Evolutionary conservation across 441 rosid species (phyloP), one percentile per base, ranked within the genome.

Genomic region (Codiaeum variegatum): DNA sequence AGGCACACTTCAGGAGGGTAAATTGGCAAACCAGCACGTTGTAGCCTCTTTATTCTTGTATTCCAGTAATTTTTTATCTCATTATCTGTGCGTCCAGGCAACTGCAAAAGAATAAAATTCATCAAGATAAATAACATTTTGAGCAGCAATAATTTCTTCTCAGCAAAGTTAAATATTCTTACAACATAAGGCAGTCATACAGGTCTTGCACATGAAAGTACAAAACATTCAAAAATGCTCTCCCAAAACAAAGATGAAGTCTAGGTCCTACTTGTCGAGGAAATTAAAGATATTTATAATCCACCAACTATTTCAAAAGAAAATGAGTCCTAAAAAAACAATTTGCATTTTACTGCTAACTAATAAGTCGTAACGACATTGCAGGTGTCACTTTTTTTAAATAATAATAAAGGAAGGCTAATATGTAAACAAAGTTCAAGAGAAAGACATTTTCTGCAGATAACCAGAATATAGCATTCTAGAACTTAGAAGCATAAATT

Each of bases 21-120:
- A 77, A 93, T 92, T 19, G 99, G 98, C 68, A 95, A 88, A 44
- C 97, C 98, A 74, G 97, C 98, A 65, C 96, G 92, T 69, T 89
- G 98, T 38, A 92, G 89, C 73, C 99, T 86, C 85, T 95, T 95
- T 76, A 93, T 89, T 73, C 98, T 86, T 10, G 99, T 95, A 84
- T 95, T 95, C 99, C 99, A 95, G 75, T 93, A 95, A 79, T 95
- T 95, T 80, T 95, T 95, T 80, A 95, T 93, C 88, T 95, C 99
- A 74, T 95, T 95, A 86, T 95, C 99, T 49, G 98, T 95, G 68
- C 98, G 96, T 55, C 98, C 99, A 71, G 97, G 98, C 77, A 95
- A 75, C 98, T 95, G 85, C 73, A 70, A n/a, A 60, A 40, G 42
- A 59, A 63, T 32, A 71, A 62, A 11, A 70, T 67, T 52, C 67